Evolutionary conservation across 805 yeast species (phyloP).

Genomic region (Teunomyces panamensis): DNA sequence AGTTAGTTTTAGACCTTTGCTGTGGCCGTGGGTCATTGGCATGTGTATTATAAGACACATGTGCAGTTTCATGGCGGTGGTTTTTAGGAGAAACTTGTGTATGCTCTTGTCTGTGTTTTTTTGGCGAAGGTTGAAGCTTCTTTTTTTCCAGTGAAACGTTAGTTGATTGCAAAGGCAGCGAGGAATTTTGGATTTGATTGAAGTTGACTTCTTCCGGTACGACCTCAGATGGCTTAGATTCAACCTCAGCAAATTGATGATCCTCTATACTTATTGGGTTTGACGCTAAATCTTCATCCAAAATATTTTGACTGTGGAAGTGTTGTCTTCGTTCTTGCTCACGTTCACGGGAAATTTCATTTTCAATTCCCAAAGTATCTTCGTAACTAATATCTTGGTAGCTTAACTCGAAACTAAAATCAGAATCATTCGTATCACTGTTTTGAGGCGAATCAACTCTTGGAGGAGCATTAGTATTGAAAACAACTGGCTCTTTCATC

Average conservation of each 20-base stretch:
- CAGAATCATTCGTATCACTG: slow-evolving; percentile 17
- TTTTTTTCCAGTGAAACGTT: neutral
- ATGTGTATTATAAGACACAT: neutral
- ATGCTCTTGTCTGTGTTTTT: neutral
- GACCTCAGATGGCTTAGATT: neutral
- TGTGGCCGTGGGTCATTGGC: neutral
- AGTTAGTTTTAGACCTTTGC: neutral
- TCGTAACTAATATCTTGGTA: slow-evolving; percentile 40
- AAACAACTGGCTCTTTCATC: neutral
- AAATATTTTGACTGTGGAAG: slow-evolving; percentile 1
- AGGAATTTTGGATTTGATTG: neutral
- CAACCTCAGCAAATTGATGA: neutral
- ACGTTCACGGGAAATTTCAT: slow-evolving; percentile 22
- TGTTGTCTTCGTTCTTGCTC: neutral
- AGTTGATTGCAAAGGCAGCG: slow-evolving; percentile 1
- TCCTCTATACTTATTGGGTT: neutral
- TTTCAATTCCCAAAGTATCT: slow-evolving; percentile 36
- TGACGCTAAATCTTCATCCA: neutral
- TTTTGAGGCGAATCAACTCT: neutral
- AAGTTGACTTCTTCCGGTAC: neutral
- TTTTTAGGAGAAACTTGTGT: neutral
- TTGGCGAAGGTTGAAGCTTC: neutral
- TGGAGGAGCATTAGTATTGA: neutral
- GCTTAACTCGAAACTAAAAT: slow-evolving; percentile 39
- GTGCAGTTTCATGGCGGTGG: neutral